Evolutionary conservation across 2,329 filamentous ascomycete genomes (phyloP), one percentile per base, ranked within the genome.

Genomic region (Xylaria sp.): DNA sequence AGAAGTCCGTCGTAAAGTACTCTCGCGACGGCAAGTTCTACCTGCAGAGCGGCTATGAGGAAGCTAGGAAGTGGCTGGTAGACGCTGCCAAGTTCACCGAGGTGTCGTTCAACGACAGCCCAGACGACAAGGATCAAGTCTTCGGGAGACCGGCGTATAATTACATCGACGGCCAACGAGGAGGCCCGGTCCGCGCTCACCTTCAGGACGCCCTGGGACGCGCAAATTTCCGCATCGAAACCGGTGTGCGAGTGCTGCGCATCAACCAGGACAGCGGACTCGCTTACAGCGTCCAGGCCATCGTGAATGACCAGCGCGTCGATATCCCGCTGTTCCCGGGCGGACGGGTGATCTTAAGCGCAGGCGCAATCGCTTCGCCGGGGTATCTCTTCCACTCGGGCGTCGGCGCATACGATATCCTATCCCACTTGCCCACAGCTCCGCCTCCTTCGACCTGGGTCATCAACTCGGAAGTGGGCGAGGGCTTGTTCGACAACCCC

Each of bases 401-500:
- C 9, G 78, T 79, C 51, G 77, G 73, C 13, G 70, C 72, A 0
- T 41, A 33, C 7, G 71, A 71, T 2, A 58, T 67, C 2, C 63
- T 75, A 2, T 23, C 40, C 1, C 67, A 48, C 23, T 25, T 73
- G 40, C 53, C 67, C 1, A 9, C 57, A 3, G 58, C 63, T 19
- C 37, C 69, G 8, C 64, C 71, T 0, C 60, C 71, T 1, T 72
- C 77, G 0, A 68, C 66, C 21, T 85, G 82, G 82, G 77, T 85
- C 60, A 78, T 81, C 68, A 82, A 81, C 67, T 76, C 76, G 0
- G 74, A 77, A 4, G 78, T 86, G 3, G 83, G 83, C 43, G 73
- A 77, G 13, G 79, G 79, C 33, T 78, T 85, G 27, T 85, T 84
- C 64, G 83, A 85, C 67, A 85, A 85, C 67, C 82, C 83, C 4